Evolutionary conservation across 805 yeast genomes (phyloP).

Genomic region (Monosporozyma servazzii): DNA sequence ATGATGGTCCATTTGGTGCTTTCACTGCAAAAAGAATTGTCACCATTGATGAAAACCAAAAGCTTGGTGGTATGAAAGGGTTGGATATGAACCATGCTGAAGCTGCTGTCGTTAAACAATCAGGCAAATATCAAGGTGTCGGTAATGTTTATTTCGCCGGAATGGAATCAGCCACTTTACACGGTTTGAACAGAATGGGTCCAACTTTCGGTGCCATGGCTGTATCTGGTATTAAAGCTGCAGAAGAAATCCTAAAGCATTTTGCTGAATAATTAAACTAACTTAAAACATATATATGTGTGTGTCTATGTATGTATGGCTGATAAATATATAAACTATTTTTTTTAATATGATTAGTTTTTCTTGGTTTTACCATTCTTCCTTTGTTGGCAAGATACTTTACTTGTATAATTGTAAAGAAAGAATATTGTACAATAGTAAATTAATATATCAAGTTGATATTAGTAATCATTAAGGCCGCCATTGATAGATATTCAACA

Average conservation of each 20-base stretch:
- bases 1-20: conserved; percentile 79
- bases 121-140: conserved; percentile 36
- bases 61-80: conserved; percentile 65
- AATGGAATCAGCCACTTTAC: conserved; percentile 72
- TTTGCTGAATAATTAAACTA: conserved; percentile 15
- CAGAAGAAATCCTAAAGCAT: conserved; percentile 38
- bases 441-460: too few relatives aligned
- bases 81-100: conserved; percentile 72
- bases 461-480: too few relatives aligned
- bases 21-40: conserved; percentile 64
- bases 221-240: conserved; percentile 70
- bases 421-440: too few relatives aligned
- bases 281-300: too few relatives aligned
- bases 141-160: conserved; percentile 39
- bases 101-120: conserved; percentile 61
- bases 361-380: too few relatives aligned
- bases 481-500: too few relatives aligned
- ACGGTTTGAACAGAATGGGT: conserved; percentile 75
- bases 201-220: conserved; percentile 82
- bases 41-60: conserved; percentile 37
- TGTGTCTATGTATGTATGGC: too few relatives aligned
- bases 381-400: too few relatives aligned
- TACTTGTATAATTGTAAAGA: too few relatives aligned
- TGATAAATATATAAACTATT: too few relatives aligned
- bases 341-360: too few relatives aligned